These are phyloP conservation scores for Elongisporangium undulatum DNA, from an alignment of 352 stramenopile species.

Conservation along the genomic window DNA sequence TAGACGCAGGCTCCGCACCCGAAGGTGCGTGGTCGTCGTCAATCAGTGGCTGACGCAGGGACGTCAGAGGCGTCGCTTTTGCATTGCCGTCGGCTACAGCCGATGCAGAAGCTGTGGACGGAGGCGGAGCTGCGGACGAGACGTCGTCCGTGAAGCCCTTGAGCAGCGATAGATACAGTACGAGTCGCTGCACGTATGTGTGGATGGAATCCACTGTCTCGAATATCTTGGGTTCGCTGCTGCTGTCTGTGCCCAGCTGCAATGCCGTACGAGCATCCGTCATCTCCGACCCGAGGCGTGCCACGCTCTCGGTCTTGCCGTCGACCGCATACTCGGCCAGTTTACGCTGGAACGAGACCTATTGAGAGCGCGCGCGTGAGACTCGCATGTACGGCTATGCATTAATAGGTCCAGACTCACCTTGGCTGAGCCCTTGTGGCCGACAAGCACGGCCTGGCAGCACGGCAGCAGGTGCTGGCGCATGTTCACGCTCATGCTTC, in stretches of 20 bases:
- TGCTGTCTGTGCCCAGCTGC: constrained; percentile 8
- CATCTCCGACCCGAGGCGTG: constrained; percentile 35
- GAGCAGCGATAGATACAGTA: constrained; percentile 49
- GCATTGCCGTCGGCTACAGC: background rate
- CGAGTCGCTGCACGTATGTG: constrained; percentile 24
- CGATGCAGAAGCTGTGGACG: constrained; percentile 7
- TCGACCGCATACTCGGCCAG: constrained; percentile 29
- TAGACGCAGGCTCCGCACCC: background rate
- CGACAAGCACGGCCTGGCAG: constrained; percentile 39
- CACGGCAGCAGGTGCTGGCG: constrained; percentile 41
- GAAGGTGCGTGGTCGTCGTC: constrained; percentile 7
- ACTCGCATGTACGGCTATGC: too few relatives aligned
- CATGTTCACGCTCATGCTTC: constrained; percentile 18
- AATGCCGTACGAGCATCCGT: constrained; percentile 29
- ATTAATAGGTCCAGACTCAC: constrained; percentile 4
- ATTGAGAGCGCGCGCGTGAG: background rate
- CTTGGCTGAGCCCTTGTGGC: constrained; percentile 31
- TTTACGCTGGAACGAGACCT: constrained; percentile 45
- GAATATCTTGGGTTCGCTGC: constrained; percentile 13
- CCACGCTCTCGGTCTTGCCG: constrained; percentile 22
- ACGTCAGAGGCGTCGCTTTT: constrained; percentile 7
- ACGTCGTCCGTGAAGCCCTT: constrained; percentile 37
- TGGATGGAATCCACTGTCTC: constrained; percentile 26
- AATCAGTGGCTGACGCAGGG: constrained; percentile 40
- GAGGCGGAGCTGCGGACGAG: constrained; percentile 5